Percentiles rank a stretch among this genome's conserved stretches.
phyloP scores from a whole-genome alignment of 495 filamentous ascomycete species.

The Cryomyces antarcticus region DNA sequence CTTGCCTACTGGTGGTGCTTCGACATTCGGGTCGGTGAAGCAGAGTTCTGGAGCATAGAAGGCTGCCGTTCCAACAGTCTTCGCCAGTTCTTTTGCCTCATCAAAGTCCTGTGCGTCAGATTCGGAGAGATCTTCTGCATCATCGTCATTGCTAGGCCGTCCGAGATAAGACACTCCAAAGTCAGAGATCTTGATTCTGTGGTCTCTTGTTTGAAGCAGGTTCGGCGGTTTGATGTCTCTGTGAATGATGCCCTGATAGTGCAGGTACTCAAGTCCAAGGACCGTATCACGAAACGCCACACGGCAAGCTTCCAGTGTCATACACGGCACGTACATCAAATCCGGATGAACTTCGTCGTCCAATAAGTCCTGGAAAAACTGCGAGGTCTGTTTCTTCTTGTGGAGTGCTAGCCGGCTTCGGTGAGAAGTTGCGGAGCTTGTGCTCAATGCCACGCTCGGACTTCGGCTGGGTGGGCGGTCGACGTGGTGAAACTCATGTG shows the following conservation, averaged over 20 bases:
- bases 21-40: slow-evolving; percentile 44
- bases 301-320: slow-evolving; percentile 71
- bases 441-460: not conserved
- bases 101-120: slow-evolving; percentile 69
- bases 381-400: too few relatives aligned
- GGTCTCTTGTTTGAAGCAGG: slow-evolving; percentile 64
- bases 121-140: slow-evolving; percentile 60
- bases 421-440: not conserved
- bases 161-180: slow-evolving; percentile 97
- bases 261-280: slow-evolving; percentile 82
- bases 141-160: slow-evolving; percentile 53
- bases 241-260: slow-evolving; percentile 92
- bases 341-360: slow-evolving; percentile 21
- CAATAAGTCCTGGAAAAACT: not conserved
- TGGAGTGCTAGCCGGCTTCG: too few relatives aligned
- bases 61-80: slow-evolving; percentile 91
- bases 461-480: not conserved
- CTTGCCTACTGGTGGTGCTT: slow-evolving; percentile 34
- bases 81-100: slow-evolving; percentile 82
- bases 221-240: slow-evolving; percentile 99
- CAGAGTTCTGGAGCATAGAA: slow-evolving; percentile 99
- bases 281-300: slow-evolving; percentile 84
- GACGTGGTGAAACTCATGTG: not conserved
- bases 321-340: slow-evolving; percentile 72
- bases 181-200: slow-evolving; percentile 95